phyloP scores from a whole-genome alignment of 345 rosid genomes.

The Rhodamnia argentea region DNA sequence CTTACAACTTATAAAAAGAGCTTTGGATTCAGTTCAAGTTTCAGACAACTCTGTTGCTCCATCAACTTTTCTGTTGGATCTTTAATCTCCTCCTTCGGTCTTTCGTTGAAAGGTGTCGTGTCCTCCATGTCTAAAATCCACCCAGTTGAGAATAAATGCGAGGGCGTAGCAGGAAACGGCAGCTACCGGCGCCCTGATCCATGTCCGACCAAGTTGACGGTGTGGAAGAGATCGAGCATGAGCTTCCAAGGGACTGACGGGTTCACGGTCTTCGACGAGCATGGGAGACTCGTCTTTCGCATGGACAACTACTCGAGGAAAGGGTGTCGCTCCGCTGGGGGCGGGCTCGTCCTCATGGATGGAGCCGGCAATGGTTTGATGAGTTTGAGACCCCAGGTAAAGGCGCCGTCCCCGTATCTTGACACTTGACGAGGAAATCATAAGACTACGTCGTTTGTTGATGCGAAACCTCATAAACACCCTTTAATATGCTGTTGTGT shows the following conservation, averaged over 20 bases:
- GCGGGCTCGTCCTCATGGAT: constrained; percentile 41
- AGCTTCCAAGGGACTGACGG: constrained; percentile 54
- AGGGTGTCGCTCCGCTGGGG: neutral
- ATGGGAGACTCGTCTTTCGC: constrained; percentile 29
- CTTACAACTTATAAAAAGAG: neutral
- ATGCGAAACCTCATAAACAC: neutral
- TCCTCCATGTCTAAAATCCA: constrained; percentile 27
- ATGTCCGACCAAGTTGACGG: constrained; percentile 14
- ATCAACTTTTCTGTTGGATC: neutral
- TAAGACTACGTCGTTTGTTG: neutral
- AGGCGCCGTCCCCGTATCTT: neutral
- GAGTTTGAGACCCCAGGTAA: constrained; percentile 31
- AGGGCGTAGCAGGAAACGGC: neutral
- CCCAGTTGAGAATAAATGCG: constrained; percentile 11
- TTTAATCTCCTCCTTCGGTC: neutral
- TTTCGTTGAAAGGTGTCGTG: neutral
- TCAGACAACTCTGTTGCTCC: neutral
- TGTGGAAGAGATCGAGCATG: constrained; percentile 51
- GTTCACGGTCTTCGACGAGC: constrained; percentile 34
- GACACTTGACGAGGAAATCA: neutral
- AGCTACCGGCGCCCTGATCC: neutral
- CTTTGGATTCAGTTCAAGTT: neutral
- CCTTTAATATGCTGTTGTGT: neutral
- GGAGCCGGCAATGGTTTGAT: constrained; percentile 37
- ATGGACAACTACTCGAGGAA: constrained; percentile 48